phyloP scores from a whole-genome alignment of 306 rosid genomes.

The Vigna reflexopilosa region DNA sequence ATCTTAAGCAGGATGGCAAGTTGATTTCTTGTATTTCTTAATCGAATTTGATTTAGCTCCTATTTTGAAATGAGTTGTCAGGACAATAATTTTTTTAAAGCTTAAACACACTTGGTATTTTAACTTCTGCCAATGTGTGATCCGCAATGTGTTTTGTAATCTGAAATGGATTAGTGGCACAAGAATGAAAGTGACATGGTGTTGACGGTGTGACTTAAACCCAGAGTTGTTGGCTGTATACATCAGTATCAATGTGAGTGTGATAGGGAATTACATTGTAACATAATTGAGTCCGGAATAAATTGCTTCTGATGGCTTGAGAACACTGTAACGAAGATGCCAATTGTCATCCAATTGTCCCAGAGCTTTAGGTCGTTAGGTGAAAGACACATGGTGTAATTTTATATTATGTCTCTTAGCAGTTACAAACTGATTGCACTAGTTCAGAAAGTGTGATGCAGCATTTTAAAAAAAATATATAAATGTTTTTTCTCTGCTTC shows the following conservation, averaged over 20 bases:
- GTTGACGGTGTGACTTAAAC: slow-evolving; percentile 4
- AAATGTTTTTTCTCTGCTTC: neutral
- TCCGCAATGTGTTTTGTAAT: slow-evolving; percentile 17
- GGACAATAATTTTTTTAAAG: neutral
- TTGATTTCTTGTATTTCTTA: slow-evolving; percentile 24
- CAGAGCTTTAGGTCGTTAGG: neutral
- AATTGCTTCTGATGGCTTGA: neutral
- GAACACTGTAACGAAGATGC: neutral
- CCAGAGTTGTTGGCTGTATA: slow-evolving; percentile 15
- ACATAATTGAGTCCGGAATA: neutral
- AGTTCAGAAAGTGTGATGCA: neutral
- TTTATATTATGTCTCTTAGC: neutral
- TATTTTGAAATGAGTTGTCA: neutral
- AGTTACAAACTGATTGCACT: neutral
- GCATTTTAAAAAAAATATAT: neutral
- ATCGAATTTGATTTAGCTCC: neutral
- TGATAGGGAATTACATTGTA: neutral
- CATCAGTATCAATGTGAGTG: neutral
- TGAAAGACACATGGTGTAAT: neutral
- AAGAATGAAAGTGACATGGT: slow-evolving; percentile 26
- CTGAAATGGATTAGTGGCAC: slow-evolving; percentile 6
- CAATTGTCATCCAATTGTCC: neutral
- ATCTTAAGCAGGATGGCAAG: slow-evolving; percentile 12
- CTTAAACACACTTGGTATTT: neutral
- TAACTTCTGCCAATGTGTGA: slow-evolving; percentile 28